Percentiles rank a stretch among this genome's conserved stretches.
These are phyloP conservation scores for Teratosphaeria zuluensis DNA, from an alignment of 2,329 filamentous ascomycete genomes.

Conservation along the genomic window DNA sequence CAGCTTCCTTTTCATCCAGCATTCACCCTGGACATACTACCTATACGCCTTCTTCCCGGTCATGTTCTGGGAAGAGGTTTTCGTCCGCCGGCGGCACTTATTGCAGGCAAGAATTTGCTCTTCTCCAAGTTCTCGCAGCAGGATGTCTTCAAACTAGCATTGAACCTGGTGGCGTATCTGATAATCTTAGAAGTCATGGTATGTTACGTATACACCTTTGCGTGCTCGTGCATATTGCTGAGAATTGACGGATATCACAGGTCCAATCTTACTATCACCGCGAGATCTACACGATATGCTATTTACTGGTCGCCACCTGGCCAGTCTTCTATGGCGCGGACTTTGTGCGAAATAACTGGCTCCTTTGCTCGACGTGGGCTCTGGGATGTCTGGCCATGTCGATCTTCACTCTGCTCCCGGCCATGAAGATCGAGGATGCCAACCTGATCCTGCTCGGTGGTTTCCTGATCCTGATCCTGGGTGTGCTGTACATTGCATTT, in stretches of 20 bases:
- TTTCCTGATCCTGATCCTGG: conserved; percentile 64
- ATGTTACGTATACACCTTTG: conserved; percentile 13
- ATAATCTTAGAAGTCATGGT: conserved; percentile 66
- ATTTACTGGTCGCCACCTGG: conserved; percentile 67
- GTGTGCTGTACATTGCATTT: conserved; percentile 68
- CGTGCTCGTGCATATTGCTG: neutral
- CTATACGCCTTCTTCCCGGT: conserved; percentile 86
- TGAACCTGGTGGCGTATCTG: conserved; percentile 60
- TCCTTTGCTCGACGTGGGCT: conserved; percentile 62
- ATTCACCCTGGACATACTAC: conserved; percentile 78
- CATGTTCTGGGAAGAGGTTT: conserved; percentile 94
- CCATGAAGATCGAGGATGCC: conserved; percentile 72
- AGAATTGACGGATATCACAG: conserved; percentile 34
- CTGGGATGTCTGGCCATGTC: conserved; percentile 76
- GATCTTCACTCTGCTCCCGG: conserved; percentile 78
- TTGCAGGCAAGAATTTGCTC: conserved; percentile 56
- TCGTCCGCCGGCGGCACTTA: conserved; percentile 63
- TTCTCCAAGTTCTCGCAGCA: conserved; percentile 56
- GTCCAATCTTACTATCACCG: conserved; percentile 87
- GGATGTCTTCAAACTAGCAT: conserved; percentile 47
- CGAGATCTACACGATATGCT: conserved; percentile 75
- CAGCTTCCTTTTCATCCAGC: conserved; percentile 68
- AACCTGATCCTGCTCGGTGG: conserved; percentile 66
- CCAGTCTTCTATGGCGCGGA: conserved; percentile 61
- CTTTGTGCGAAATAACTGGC: conserved; percentile 59